phyloP scores from a whole-genome alignment of 1,139 yeast genomes.

The Lodderomyces beijingensis region DNA sequence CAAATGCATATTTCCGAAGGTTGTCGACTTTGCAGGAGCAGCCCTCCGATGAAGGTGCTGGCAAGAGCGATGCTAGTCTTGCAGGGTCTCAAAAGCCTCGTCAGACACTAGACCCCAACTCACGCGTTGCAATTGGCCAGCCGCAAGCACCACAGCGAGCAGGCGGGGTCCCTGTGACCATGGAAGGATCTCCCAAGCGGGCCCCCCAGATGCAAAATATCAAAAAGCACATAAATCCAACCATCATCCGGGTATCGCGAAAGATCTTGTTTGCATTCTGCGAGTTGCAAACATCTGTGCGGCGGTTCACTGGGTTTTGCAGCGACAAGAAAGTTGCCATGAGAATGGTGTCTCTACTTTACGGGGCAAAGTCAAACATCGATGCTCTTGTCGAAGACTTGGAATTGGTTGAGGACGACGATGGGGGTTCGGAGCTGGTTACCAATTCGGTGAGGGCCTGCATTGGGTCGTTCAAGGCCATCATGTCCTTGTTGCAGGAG shows the following conservation, averaged over 20 bases:
- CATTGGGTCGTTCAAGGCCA: constrained; percentile 47
- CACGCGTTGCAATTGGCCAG: neutral
- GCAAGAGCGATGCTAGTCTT: constrained; percentile 3
- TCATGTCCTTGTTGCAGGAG: constrained; percentile 45
- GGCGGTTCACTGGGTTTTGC: constrained; percentile 65
- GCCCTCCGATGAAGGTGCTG: constrained; percentile 28
- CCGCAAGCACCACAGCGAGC: constrained; percentile 1
- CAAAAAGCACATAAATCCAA: constrained; percentile 17
- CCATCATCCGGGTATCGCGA: constrained; percentile 49
- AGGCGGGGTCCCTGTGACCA: constrained; percentile 2
- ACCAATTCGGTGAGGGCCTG: constrained; percentile 29
- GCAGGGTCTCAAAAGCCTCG: no score
- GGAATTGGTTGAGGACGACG: constrained; percentile 51
- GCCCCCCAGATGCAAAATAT: neutral
- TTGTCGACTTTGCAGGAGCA: constrained; percentile 65
- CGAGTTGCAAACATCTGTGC: constrained; percentile 65
- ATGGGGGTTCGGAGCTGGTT: constrained; percentile 28
- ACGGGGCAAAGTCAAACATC: constrained; percentile 54
- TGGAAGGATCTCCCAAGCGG: constrained; percentile 10
- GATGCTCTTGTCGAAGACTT: constrained; percentile 57
- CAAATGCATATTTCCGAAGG: constrained; percentile 68
- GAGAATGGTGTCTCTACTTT: constrained; percentile 52
- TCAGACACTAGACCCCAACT: constrained; percentile 1
- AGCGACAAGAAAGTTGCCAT: constrained; percentile 58
- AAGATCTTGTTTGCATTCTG: constrained; percentile 58